Conservation (phyloP, 768 basidiomycete species). For the Cantharellus anzutake region DNA sequence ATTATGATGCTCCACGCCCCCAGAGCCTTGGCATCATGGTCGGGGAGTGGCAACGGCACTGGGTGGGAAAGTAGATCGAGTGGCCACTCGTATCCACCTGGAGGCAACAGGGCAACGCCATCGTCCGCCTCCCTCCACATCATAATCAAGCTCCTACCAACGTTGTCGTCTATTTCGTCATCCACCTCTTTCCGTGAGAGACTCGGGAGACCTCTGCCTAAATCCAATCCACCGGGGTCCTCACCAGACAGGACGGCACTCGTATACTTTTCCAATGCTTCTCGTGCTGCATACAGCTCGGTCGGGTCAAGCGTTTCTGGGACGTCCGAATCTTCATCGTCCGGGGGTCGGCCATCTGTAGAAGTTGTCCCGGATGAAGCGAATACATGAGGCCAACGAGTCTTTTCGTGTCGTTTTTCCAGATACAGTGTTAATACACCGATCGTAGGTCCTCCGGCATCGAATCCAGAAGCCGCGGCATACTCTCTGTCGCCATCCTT, state of each 20-base stretch:
- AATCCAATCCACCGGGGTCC: conserved; percentile 40
- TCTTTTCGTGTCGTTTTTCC: conserved; percentile 68
- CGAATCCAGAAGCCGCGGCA: neutral
- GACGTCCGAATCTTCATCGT: conserved; percentile 41
- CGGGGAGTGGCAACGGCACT: conserved; percentile 25
- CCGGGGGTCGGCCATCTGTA: conserved; percentile 9
- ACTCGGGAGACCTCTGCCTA: conserved; percentile 50
- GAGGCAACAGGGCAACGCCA: conserved; percentile 20
- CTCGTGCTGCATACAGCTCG: conserved; percentile 58
- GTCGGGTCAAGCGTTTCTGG: conserved; percentile 78
- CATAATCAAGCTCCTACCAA: conserved; percentile 43
- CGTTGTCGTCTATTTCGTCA: conserved; percentile 62
- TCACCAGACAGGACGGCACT: conserved; percentile 35
- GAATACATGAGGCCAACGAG: conserved; percentile 80
- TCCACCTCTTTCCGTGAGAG: conserved; percentile 81
- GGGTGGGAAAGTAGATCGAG: conserved; percentile 41
- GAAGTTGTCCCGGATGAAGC: conserved; percentile 16
- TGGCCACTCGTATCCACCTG: conserved; percentile 10
- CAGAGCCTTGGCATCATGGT: neutral
- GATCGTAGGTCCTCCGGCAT: neutral
- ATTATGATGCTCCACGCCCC: conserved; percentile 29
- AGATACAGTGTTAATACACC: conserved; percentile 68
- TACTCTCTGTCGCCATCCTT: conserved; percentile 45
- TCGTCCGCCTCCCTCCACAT: conserved; percentile 44
- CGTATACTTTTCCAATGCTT: conserved; percentile 77